These are phyloP conservation scores for Cercospora canescens DNA, from an alignment of 2,329 filamentous ascomycete genomes.

Conservation along the genomic window DNA sequence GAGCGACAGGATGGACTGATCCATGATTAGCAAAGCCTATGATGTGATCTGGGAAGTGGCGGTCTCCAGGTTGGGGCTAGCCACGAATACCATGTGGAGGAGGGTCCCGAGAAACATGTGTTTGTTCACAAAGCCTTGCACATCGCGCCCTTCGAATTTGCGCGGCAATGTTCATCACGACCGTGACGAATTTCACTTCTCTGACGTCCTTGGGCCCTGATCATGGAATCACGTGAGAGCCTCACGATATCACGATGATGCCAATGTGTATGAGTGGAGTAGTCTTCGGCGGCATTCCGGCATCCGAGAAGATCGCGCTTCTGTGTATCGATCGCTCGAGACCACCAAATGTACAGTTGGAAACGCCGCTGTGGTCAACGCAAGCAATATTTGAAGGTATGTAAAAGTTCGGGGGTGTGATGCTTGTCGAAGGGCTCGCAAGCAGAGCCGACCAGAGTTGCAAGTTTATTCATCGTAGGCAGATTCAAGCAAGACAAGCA, in stretches of 20 bases:
- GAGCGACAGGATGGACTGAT: slow-evolving; percentile 20
- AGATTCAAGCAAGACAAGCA: not conserved
- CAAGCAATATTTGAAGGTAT: not conserved
- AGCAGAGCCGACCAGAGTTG: not conserved
- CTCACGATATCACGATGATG: not conserved
- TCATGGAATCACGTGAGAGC: not conserved
- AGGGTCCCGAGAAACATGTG: not conserved
- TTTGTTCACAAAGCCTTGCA: not conserved
- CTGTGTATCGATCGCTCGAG: not conserved
- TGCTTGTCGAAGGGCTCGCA: not conserved
- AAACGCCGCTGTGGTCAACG: not conserved
- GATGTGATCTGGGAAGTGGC: not conserved
- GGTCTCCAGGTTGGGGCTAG: not conserved
- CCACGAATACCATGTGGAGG: not conserved
- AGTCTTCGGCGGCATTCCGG: slow-evolving; percentile 1
- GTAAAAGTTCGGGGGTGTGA: not conserved
- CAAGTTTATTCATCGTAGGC: not conserved
- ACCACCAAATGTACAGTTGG: not conserved
- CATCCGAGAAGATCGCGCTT: not conserved
- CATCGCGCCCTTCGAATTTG: not conserved
- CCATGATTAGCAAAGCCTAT: not conserved
- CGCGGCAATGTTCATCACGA: not conserved
- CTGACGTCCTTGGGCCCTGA: not conserved
- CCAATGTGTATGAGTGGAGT: slow-evolving; percentile 1
- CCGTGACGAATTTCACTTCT: not conserved